A percentile compares a stretch with the other conserved stretches of the same genome.
These are phyloP conservation scores for Suillus sp. DNA, from an alignment of 768 basidiomycete genomes.

Conservation along the genomic window DNA sequence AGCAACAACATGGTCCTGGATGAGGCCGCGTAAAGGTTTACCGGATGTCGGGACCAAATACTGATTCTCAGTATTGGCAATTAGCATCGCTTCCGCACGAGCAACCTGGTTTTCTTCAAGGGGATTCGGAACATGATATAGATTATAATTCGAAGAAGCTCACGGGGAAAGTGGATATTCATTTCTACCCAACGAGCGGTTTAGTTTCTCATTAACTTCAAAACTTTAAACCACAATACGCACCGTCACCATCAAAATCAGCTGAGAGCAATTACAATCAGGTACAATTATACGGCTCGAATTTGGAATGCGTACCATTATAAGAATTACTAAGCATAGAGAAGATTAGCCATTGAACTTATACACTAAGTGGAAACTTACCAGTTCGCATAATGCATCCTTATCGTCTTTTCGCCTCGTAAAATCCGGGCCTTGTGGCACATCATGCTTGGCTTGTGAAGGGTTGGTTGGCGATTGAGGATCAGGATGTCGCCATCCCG, in stretches of 20 bases:
- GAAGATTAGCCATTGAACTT: constrained; percentile 19
- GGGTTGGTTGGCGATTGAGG: constrained; percentile 95
- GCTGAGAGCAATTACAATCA: constrained; percentile 42
- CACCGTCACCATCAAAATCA: constrained; percentile 92
- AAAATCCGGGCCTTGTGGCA: constrained; percentile 90
- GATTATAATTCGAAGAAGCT: constrained; percentile 33
- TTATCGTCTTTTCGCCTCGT: constrained; percentile 96
- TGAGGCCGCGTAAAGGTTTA: constrained; percentile 94
- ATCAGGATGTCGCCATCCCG: constrained; percentile 94
- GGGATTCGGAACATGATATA: constrained; percentile 6
- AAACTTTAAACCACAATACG: constrained; percentile 24
- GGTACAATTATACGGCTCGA: constrained; percentile 13
- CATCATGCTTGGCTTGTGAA: constrained; percentile 99
- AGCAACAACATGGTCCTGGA: constrained; percentile 98
- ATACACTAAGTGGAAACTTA: constrained; percentile 39
- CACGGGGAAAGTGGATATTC: constrained; percentile 99
- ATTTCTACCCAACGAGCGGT: constrained; percentile 62
- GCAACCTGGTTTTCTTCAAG: constrained; percentile 88
- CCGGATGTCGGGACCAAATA: constrained; percentile 99
- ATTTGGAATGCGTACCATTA: constrained; percentile 62
- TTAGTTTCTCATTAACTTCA: constrained; percentile 11
- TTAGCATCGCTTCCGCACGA: constrained; percentile 89
- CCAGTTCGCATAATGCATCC: constrained; percentile 99
- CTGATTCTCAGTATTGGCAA: constrained; percentile 98
- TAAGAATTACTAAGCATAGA: constrained; percentile 80